These are phyloP conservation scores for Blumeria hordei DNA, from an alignment of 2,329 filamentous ascomycete species.

Conservation along the genomic window DNA sequence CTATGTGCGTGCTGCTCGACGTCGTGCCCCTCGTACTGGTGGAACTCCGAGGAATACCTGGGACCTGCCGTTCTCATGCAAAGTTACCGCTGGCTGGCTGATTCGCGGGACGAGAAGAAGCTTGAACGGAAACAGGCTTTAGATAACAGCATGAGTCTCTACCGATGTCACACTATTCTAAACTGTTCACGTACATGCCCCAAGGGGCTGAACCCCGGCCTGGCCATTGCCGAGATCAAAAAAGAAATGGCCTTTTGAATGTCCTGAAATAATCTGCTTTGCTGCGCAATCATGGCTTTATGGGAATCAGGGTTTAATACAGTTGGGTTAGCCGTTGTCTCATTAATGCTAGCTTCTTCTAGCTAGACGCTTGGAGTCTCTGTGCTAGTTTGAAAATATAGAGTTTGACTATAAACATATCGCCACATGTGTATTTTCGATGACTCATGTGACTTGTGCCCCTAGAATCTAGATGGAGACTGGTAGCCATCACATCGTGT, in stretches of 20 bases:
- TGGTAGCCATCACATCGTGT: too few species aligned
- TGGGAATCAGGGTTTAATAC: too few species aligned
- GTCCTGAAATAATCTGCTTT: too few species aligned
- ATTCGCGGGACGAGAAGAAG: constrained; percentile 79
- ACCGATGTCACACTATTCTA: constrained; percentile 96
- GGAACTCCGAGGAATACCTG: constrained; percentile 97
- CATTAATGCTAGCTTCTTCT: too few species aligned
- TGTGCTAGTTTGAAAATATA: too few species aligned
- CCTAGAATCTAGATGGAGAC: too few species aligned
- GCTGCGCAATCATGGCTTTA: too few species aligned
- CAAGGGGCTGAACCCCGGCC: constrained; percentile 90
- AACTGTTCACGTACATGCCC: constrained; percentile 97
- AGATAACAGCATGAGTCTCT: constrained; percentile 97
- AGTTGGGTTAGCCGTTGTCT: too few species aligned
- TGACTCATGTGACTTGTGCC: too few species aligned
- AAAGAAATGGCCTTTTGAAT: constrained; percentile 53
- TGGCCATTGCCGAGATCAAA: constrained; percentile 95
- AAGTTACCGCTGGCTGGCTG: constrained; percentile 91
- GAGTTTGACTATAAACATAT: too few species aligned
- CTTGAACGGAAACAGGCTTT: constrained; percentile 71
- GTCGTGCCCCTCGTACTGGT: constrained; percentile 99
- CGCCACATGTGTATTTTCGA: too few species aligned
- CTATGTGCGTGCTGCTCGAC: constrained; percentile 98
- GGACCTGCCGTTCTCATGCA: constrained; percentile 90
- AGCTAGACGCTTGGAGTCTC: too few species aligned